Conservation (phyloP, 1,139 yeast species). For the Candida dubliniensis region DNA sequence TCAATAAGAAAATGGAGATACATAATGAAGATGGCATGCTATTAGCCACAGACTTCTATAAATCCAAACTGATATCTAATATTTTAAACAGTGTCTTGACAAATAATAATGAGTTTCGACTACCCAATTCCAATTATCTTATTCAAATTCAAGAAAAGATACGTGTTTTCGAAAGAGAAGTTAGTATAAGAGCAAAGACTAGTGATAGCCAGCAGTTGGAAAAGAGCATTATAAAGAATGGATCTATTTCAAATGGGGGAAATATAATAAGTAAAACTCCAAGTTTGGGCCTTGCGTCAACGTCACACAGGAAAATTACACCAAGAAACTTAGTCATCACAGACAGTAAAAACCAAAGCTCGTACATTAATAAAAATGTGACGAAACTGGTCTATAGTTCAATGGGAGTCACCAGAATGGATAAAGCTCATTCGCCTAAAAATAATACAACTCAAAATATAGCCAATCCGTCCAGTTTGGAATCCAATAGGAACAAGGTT, state of each 20-base stretch:
- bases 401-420: too few species aligned
- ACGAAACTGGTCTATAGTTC: too few species aligned
- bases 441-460: too few species aligned
- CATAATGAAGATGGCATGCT: constrained; percentile 32
- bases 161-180: constrained; percentile 17
- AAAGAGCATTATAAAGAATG: background rate
- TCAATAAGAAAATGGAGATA: constrained; percentile 46
- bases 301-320: too few species aligned
- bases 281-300: too few species aligned
- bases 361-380: too few species aligned
- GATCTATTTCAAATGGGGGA: background rate
- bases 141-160: constrained; percentile 19
- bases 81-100: constrained; percentile 14
- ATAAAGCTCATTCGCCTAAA: too few species aligned
- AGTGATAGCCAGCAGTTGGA: background rate
- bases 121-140: constrained; percentile 17
- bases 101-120: constrained; percentile 16
- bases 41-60: constrained; percentile 28
- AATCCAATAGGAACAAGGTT: too few species aligned
- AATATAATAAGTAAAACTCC: too few species aligned
- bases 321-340: too few species aligned
- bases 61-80: constrained; percentile 12
- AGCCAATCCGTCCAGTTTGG: too few species aligned
- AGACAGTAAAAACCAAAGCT: background rate
- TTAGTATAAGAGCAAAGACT: background rate